Percentiles rank a stretch among this genome's conserved stretches.
phyloP scores from a whole-genome alignment of 805 yeast species.

The Cyberlindnera maritima region DNA sequence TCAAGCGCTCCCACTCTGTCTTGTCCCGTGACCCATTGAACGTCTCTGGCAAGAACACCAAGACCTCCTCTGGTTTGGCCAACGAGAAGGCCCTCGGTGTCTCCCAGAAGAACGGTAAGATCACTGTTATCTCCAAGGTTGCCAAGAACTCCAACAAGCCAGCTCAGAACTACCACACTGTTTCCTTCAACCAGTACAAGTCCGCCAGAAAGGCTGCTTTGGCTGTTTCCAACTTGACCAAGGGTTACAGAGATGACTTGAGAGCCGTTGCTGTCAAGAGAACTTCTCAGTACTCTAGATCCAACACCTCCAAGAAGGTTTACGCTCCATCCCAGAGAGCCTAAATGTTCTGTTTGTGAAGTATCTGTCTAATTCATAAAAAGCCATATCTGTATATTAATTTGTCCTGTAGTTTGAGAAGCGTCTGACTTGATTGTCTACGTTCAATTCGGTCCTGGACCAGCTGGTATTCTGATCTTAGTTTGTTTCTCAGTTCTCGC shows the following conservation, averaged over 20 bases:
- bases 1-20: conserved; percentile 42
- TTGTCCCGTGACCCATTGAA: conserved; percentile 51
- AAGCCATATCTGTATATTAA: conserved; percentile 6
- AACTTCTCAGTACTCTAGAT: conserved; percentile 42
- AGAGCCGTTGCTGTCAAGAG: conserved; percentile 46
- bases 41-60: conserved; percentile 44
- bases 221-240: conserved; percentile 43
- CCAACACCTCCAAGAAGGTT: conserved; percentile 35
- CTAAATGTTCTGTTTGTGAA: conserved; percentile 2
- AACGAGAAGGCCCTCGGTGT: conserved; percentile 50
- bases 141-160: conserved; percentile 47
- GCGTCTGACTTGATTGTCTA: too few relatives aligned
- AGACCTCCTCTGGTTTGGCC: conserved; percentile 45
- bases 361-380: background rate
- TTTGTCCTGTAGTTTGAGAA: too few relatives aligned
- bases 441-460: too few relatives aligned
- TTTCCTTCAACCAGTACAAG: conserved; percentile 41
- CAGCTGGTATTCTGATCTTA: too few relatives aligned
- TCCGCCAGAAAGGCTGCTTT: conserved; percentile 41
- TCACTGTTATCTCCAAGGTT: conserved; percentile 41
- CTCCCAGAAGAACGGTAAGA: conserved; percentile 35
- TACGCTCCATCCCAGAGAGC: conserved; percentile 28
- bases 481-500: too few relatives aligned
- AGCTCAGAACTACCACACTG: conserved; percentile 36
- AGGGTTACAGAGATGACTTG: conserved; percentile 48